Base-by-base conservation (phyloP, 1,139 yeast species). In the Suhomyces atakaporum region DNA sequence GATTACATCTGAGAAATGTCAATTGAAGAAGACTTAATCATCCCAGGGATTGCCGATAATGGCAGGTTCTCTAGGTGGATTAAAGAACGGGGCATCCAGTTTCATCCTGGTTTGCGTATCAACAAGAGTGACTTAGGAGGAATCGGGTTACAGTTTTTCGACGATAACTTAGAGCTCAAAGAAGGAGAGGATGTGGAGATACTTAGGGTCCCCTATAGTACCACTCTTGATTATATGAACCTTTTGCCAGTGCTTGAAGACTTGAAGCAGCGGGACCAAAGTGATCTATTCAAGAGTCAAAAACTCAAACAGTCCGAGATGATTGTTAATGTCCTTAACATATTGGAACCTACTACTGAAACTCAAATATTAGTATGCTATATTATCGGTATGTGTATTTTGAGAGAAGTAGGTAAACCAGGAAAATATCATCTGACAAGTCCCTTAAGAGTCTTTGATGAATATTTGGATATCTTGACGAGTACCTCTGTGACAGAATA, bases 71-170 rank as follows among this genome's bases (percentile, higher is more conserved):
- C 7, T 5, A 22, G 38, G 13, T 53, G 53, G 34, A 48, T 58
- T 16, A 25, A 36, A 5, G 31, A 35, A 3, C 36, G 28, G 10
- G 49, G 45, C 3, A 46, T 58, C 27, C 19, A 24, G 3, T 44
- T 32, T 3, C 46, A 58, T 35, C 44, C 50, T 1, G 23, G 43
- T 7, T 29, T 65, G 8, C 25, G 48, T 3, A 50, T 66, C 16
- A 56, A 47, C 7, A 11, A 35, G 12, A 62, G 68, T 40, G 29
- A 41, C 2, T 45, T 62, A 14, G 72, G 72, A 5, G 73, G 73
- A 3, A 46, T 46, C n/a, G 73, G 73, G 7, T 37, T 66, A n/a
- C 54, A 60, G 38, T 56, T 54, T 28, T 45, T 49, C 10, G 24
- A 26, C 6, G 27, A 9, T 9, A 12, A 11, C 3, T 32, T 25